Conservation (phyloP, 495 filamentous ascomycete genomes). For the Evansstolkia leycettana region DNA sequence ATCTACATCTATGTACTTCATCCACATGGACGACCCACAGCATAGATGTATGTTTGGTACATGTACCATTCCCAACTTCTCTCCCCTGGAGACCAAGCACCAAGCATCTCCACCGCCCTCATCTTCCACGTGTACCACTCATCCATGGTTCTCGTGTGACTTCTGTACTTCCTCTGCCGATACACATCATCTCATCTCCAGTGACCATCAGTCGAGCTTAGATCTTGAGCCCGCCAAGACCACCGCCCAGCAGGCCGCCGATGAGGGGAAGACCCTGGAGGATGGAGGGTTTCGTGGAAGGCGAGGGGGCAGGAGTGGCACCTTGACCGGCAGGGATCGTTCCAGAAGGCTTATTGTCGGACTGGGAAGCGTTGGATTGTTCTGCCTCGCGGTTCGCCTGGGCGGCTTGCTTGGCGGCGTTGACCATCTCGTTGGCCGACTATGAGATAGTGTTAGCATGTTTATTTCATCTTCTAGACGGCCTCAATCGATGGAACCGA, state of each 20-base stretch:
- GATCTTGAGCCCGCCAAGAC: background rate
- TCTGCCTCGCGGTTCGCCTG: constrained; percentile 5
- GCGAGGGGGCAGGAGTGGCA: constrained; percentile 1
- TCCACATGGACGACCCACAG: no score
- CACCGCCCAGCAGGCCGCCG: constrained; percentile 15
- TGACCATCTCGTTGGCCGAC: constrained; percentile 11
- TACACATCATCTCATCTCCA: no score
- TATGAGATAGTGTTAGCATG: constrained; percentile 1
- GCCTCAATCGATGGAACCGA: background rate
- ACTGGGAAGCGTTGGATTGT: constrained; percentile 5
- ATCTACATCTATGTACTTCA: no score
- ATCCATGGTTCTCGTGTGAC: no score
- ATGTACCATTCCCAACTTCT: no score
- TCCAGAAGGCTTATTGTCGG: constrained; percentile 11
- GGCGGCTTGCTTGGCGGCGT: constrained; percentile 5
- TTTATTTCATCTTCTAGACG: background rate
- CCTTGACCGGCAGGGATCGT: constrained; percentile 3
- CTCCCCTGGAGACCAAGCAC: no score
- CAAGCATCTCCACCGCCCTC: no score
- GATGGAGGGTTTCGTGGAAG: constrained; percentile 6
- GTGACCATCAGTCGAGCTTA: no score
- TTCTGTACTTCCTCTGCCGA: no score
- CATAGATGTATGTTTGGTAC: no score
- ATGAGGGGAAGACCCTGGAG: constrained; percentile 20
- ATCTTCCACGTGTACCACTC: no score